Conservation (phyloP, 2,329 filamentous ascomycete species). For the Thelonectria rubi region DNA sequence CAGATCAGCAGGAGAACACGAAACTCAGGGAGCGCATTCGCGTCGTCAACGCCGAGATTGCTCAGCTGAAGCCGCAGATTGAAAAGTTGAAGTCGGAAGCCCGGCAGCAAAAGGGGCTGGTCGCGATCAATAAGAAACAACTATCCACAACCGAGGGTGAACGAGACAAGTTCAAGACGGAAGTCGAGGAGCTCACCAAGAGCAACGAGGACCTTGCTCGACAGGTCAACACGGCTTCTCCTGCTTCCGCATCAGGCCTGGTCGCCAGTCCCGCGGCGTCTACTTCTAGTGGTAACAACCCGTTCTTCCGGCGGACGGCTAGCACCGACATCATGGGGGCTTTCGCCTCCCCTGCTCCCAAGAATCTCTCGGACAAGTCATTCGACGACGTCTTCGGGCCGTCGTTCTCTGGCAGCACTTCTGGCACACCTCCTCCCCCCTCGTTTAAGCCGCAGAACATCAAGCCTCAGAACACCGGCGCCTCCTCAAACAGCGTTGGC, state of each 20-base stretch:
- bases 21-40: constrained; percentile 88
- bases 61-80: constrained; percentile 85
- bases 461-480: constrained; percentile 66
- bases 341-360: constrained; percentile 59
- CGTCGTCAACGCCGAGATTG: constrained; percentile 81
- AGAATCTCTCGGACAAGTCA: constrained; percentile 68
- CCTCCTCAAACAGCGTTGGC: constrained; percentile 61
- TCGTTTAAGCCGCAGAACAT: constrained; percentile 36
- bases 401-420: constrained; percentile 60
- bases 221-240: constrained; percentile 62
- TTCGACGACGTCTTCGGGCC: constrained; percentile 91
- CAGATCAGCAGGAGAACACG: constrained; percentile 89
- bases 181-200: constrained; percentile 75
- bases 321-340: constrained; percentile 68
- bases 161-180: constrained; percentile 84
- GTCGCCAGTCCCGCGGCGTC: constrained; percentile 76
- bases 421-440: constrained; percentile 54
- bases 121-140: constrained; percentile 99
- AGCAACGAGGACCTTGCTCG: constrained; percentile 67
- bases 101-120: constrained; percentile 93
- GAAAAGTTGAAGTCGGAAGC: constrained; percentile 94
- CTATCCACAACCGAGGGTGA: constrained; percentile 88
- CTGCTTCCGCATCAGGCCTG: constrained; percentile 55
- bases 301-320: constrained; percentile 83
- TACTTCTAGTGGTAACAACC: constrained; percentile 83